Evolutionary conservation across 495 filamentous ascomycete species (phyloP), one percentile per base, ranked within the genome.

Genomic region (Penicillium ochrochloron): DNA sequence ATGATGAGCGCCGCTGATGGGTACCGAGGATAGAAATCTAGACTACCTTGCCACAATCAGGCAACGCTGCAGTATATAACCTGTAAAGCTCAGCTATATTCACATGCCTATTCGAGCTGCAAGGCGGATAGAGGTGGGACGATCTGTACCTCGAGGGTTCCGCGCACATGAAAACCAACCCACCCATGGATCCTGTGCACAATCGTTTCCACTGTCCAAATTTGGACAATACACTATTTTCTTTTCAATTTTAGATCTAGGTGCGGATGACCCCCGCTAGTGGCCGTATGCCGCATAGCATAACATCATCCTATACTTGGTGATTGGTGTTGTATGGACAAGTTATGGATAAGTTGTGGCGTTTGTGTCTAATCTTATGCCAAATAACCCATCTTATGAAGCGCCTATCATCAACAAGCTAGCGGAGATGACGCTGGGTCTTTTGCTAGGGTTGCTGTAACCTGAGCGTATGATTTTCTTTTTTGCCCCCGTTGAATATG

Each of bases 301-400:
- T 27, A 52, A 52, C 6, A 0, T 17, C 2, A 25, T 3, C 14
- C 1, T 27, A 31, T n/a, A 9, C 14, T 9, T 2, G 7, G 10
- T 5, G 5, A 31, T n/a, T 3, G 23, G 21, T 8, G 19, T 10
- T 19, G 23, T 17, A 15, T 15, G 48, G 5, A 4, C 7, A 31
- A 10, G 5, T 31, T 27, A n/a, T 52, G 48, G 25, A 10, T 25
- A 27, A 29, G 10, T 51, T 51, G 29, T 51, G 48, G 23, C 48
- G n/a, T n/a, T n/a, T n/a, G n/a, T n/a, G n/a, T n/a, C 48, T 10
- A 8, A 51, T 0, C 48, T 52, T 52, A 52, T 52, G 48, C 48
- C n/a, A n/a, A 31, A 52, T n/a, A 25, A n/a, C 14, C 23, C 25
- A 31, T n/a, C 5, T 52, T 52, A 52, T 52, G 48, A 52, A 52